Percentiles rank a stretch among this genome's conserved stretches.
These are phyloP conservation scores for Claviceps sp. DNA, from an alignment of 2,329 filamentous ascomycete genomes.

Conservation along the genomic window DNA sequence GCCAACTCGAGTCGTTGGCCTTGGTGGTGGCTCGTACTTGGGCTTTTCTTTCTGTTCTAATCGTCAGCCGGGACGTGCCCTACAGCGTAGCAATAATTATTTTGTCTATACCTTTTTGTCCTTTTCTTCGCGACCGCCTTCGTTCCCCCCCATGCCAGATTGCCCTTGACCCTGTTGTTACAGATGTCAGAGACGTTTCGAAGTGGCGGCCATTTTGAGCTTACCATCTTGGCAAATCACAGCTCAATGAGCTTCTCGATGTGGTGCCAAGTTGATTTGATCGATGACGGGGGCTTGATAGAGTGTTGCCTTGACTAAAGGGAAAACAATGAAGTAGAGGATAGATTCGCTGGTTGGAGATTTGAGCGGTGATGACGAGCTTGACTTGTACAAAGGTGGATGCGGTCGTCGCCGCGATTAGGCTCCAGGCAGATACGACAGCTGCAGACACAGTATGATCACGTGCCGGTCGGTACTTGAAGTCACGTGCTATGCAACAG, in stretches of 20 bases:
- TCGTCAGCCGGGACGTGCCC: constrained; percentile 9
- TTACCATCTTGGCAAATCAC: constrained; percentile 22
- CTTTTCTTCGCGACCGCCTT: constrained; percentile 63
- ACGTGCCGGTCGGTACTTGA: background rate
- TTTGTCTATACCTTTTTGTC: constrained; percentile 69
- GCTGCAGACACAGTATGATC: constrained; percentile 9
- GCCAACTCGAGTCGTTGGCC: constrained; percentile 90
- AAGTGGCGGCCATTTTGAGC: constrained; percentile 6
- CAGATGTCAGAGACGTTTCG: background rate
- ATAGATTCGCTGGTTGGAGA: constrained; percentile 1
- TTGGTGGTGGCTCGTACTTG: constrained; percentile 97
- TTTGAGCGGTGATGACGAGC: constrained; percentile 10
- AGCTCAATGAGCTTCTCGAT: constrained; percentile 15
- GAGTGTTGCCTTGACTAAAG: background rate
- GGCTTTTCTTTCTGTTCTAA: constrained; percentile 85
- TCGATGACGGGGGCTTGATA: background rate
- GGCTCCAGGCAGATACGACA: constrained; percentile 35
- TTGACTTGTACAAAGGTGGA: constrained; percentile 13
- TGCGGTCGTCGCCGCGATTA: constrained; percentile 17
- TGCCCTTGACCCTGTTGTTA: constrained; percentile 59
- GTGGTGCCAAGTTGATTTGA: background rate
- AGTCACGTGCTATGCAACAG: background rate
- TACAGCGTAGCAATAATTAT: background rate
- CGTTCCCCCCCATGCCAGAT: constrained; percentile 72
- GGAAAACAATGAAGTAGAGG: constrained; percentile 2